Conservation (phyloP, 139 green algal genomes). For the Chlorella sp. region DNA sequence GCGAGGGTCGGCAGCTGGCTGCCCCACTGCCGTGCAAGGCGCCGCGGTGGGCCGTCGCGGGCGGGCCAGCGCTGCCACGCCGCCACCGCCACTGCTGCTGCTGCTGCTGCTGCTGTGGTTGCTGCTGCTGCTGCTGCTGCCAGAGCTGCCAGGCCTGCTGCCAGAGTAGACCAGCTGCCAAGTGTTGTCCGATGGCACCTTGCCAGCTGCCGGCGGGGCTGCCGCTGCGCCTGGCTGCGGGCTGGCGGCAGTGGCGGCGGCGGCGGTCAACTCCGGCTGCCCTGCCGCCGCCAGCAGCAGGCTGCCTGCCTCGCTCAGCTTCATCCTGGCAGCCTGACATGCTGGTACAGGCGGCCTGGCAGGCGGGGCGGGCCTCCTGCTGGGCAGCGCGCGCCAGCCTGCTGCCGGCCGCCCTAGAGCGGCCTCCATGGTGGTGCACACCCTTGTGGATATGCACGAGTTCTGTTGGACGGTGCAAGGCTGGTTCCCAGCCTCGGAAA, state of each 20-base stretch:
- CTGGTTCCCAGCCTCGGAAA: no score
- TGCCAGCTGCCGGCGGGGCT: neutral
- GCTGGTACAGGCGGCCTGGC: no score
- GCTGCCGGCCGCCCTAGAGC: no score
- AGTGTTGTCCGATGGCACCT: neutral
- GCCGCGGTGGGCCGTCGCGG: conserved; percentile 6
- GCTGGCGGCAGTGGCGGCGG: neutral
- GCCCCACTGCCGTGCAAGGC: neutral
- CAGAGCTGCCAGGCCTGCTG: neutral
- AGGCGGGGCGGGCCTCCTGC: no score
- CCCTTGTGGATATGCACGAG: no score
- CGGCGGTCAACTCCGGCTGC: neutral
- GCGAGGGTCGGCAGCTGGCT: conserved; percentile 9
- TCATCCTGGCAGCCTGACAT: no score
- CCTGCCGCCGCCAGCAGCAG: neutral
- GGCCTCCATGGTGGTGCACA: no score
- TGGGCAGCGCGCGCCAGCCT: no score
- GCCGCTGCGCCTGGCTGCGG: neutral
- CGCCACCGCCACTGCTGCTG: neutral
- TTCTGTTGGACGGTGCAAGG: no score
- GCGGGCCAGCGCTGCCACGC: neutral
- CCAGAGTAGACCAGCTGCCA: neutral
- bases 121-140: conserved; percentile 5
- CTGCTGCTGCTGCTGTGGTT: neutral
- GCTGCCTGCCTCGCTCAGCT: neutral